Evolutionary conservation across 2,329 filamentous ascomycete genomes (phyloP).

Genomic region (Beauveria medogensis): DNA sequence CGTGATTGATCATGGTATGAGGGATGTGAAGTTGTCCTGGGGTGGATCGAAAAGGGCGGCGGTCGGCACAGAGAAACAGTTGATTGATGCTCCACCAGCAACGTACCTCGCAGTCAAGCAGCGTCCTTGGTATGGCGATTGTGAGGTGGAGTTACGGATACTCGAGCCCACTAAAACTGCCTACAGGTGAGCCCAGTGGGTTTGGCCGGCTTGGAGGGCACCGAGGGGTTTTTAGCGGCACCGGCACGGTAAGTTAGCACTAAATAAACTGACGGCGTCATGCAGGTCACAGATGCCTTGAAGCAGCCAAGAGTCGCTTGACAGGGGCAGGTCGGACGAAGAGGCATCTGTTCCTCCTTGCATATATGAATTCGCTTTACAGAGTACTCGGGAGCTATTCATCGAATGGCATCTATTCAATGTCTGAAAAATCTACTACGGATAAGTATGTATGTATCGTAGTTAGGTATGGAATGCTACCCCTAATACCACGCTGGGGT

Average conservation of each 20-base stretch:
- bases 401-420: background rate
- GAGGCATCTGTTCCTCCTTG: too few relatives aligned
- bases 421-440: background rate
- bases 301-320: background rate
- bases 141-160: too few relatives aligned
- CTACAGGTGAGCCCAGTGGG: background rate
- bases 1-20: slow-evolving; percentile 10
- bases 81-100: background rate
- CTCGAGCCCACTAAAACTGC: background rate
- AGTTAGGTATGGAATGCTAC: background rate
- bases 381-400: too few relatives aligned
- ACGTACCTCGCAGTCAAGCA: background rate
- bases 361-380: too few relatives aligned
- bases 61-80: background rate
- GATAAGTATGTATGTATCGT: too few relatives aligned
- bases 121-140: too few relatives aligned
- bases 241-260: background rate
- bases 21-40: background rate
- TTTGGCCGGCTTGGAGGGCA: background rate
- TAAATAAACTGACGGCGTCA: background rate
- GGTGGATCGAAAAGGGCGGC: slow-evolving; percentile 5
- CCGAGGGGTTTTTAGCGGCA: background rate
- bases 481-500: background rate
- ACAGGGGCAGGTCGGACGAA: background rate
- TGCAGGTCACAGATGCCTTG: slow-evolving; percentile 4